These are phyloP conservation scores for Picochlorum sp. DNA, from an alignment of 139 green algal genomes.

Conservation along the genomic window DNA sequence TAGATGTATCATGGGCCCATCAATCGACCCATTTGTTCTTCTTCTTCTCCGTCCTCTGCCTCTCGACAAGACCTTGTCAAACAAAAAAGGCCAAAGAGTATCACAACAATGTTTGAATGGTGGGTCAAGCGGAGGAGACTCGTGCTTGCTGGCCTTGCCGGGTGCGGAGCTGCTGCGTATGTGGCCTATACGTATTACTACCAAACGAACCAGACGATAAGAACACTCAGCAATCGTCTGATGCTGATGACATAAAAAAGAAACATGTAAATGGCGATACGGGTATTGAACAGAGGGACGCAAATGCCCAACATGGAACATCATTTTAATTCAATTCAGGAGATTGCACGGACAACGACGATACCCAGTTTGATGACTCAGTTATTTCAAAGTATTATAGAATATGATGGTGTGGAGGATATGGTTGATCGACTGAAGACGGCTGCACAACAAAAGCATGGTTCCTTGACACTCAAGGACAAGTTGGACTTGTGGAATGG, in stretches of 20 bases:
- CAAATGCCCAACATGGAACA: slow-evolving; percentile 26
- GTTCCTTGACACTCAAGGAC: slow-evolving; percentile 8
- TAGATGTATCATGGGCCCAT: too few relatives aligned
- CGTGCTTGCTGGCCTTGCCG: too few relatives aligned
- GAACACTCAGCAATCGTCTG: too few relatives aligned
- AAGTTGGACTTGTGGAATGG: slow-evolving; percentile 55
- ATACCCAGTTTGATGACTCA: slow-evolving; percentile 51
- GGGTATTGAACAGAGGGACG: not conserved
- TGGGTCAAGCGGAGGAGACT: too few relatives aligned
- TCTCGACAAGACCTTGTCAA: too few relatives aligned
- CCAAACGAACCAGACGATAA: too few relatives aligned
- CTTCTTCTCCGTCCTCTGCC: too few relatives aligned
- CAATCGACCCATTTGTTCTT: too few relatives aligned
- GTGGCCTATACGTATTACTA: too few relatives aligned
- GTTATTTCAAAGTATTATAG: slow-evolving; percentile 28
- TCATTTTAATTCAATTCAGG: slow-evolving; percentile 65
- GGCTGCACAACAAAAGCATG: not conserved
- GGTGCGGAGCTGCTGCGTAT: too few relatives aligned
- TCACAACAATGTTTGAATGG: too few relatives aligned
- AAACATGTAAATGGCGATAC: not conserved
- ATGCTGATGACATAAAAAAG: not conserved
- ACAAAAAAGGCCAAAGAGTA: too few relatives aligned
- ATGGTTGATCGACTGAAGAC: slow-evolving; percentile 16
- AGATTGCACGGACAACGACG: slow-evolving; percentile 57
- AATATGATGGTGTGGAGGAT: slow-evolving; percentile 29